These are phyloP conservation scores for Linum lewisii DNA, from an alignment of 345 rosid genomes.

Conservation along the genomic window DNA sequence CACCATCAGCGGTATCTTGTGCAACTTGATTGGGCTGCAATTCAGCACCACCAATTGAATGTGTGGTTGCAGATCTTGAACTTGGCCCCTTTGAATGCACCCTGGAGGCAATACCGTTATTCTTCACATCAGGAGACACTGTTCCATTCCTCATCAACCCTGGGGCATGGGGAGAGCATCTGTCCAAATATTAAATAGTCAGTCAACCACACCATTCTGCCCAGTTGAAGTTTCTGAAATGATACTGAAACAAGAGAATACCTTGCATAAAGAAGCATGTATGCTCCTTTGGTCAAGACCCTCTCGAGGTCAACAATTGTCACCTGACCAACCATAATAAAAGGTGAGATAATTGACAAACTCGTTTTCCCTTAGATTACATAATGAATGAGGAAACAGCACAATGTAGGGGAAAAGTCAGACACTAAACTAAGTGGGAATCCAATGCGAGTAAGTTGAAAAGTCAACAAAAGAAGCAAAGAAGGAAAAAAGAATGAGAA, in stretches of 20 bases:
- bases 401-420: no score
- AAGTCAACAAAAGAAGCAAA: no score
- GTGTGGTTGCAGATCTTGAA: conserved; percentile 30
- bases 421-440: no score
- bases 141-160: conserved; percentile 37
- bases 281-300: conserved; percentile 62
- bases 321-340: conserved; percentile 43
- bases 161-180: conserved; percentile 73
- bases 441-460: no score
- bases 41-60: conserved; percentile 19
- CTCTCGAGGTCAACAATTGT: conserved; percentile 54
- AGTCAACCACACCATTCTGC: conserved; percentile 1
- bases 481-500: no score
- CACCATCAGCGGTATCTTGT: conserved; percentile 28
- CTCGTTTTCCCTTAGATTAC: no score
- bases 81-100: conserved; percentile 15
- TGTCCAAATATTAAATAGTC: conserved; percentile 23
- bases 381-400: no score
- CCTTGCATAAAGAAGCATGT: conserved; percentile 93
- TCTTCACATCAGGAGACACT: conserved; percentile 21
- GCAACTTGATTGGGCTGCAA: conserved; percentile 23
- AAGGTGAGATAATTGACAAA: no score
- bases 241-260: conserved; percentile 17
- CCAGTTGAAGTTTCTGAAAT: neutral
- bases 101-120: conserved; percentile 18